Evolutionary conservation across 1,139 yeast species (phyloP).

Genomic region (Hemisphaericaspora subhashii): DNA sequence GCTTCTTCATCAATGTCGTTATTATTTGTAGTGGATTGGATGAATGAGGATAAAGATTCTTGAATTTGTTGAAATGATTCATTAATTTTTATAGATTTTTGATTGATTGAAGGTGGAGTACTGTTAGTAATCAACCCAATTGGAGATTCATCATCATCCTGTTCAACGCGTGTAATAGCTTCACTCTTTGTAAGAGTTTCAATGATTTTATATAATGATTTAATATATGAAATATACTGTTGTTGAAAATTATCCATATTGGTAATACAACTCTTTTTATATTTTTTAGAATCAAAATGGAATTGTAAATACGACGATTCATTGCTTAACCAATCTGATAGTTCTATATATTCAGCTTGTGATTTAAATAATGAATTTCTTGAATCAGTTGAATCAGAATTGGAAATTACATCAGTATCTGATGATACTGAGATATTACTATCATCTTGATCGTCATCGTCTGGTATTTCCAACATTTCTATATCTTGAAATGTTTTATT

Average conservation of each 20-base stretch:
- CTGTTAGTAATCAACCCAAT: constrained; percentile 36
- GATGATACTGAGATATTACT: constrained; percentile 23
- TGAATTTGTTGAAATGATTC: constrained; percentile 28
- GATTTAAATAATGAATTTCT: constrained; percentile 10
- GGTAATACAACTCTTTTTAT: constrained; percentile 24
- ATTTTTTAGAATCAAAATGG: constrained; percentile 28
- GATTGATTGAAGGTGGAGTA: constrained; percentile 10
- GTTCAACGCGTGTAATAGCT: constrained; percentile 17
- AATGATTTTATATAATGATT: constrained; percentile 32
- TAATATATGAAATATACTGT: constrained; percentile 30
- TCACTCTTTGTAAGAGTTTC: constrained; percentile 29
- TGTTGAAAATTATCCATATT: constrained; percentile 19
- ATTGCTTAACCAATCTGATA: constrained; percentile 39
- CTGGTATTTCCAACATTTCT: constrained; percentile 49
- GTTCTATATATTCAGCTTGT: constrained; percentile 20
- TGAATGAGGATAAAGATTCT: constrained; percentile 24
- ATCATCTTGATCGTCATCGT: constrained; percentile 22
- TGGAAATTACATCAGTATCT: constrained; percentile 33
- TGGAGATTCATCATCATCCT: constrained; percentile 26
- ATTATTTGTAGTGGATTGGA: constrained; percentile 18
- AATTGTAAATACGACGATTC: constrained; percentile 29
- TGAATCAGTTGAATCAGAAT: constrained; percentile 17
- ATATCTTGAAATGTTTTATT: constrained; percentile 28
- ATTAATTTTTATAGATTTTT: constrained; percentile 20
- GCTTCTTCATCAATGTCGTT: constrained; percentile 9